A percentile compares a stretch with the other conserved stretches of the same genome.
Conservation (phyloP, 306 rosid species). For the Hippophae rhamnoides region DNA sequence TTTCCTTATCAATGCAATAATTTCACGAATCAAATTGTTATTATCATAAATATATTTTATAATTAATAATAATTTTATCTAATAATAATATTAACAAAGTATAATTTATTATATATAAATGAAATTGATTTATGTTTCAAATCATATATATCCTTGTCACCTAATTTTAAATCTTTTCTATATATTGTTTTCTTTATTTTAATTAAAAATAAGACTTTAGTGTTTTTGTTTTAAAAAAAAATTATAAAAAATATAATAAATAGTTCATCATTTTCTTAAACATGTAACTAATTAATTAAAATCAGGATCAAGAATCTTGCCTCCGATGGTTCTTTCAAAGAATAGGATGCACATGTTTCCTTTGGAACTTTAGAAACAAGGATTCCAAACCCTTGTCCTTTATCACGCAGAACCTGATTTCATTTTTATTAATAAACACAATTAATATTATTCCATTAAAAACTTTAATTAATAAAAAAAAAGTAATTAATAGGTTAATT, state of each 20-base stretch:
- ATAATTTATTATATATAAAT: too few relatives aligned
- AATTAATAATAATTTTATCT: too few relatives aligned
- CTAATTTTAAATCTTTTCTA: too few relatives aligned
- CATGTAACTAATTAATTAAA: neutral
- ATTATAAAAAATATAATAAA: neutral
- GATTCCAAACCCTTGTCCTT: conserved; percentile 81
- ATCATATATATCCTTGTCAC: too few relatives aligned
- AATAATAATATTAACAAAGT: too few relatives aligned
- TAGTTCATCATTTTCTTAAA: neutral
- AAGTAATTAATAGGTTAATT: neutral
- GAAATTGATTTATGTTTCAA: too few relatives aligned
- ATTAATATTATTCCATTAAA: neutral
- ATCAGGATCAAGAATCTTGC: conserved; percentile 16
- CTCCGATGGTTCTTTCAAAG: conserved; percentile 85
- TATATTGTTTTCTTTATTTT: too few relatives aligned
- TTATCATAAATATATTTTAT: too few relatives aligned
- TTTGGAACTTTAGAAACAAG: conserved; percentile 73
- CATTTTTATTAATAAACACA: neutral
- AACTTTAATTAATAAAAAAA: neutral
- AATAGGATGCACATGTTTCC: conserved; percentile 79
- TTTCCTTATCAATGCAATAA: too few relatives aligned
- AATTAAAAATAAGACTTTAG: too few relatives aligned
- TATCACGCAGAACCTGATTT: conserved; percentile 50
- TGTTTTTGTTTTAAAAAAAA: too few relatives aligned
- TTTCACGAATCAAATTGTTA: too few relatives aligned